A percentile compares a stretch with the other conserved stretches of the same genome.
Evolutionary conservation across 495 filamentous ascomycete species (phyloP).

Genomic region (Penicillium macrosclerotiorum): DNA sequence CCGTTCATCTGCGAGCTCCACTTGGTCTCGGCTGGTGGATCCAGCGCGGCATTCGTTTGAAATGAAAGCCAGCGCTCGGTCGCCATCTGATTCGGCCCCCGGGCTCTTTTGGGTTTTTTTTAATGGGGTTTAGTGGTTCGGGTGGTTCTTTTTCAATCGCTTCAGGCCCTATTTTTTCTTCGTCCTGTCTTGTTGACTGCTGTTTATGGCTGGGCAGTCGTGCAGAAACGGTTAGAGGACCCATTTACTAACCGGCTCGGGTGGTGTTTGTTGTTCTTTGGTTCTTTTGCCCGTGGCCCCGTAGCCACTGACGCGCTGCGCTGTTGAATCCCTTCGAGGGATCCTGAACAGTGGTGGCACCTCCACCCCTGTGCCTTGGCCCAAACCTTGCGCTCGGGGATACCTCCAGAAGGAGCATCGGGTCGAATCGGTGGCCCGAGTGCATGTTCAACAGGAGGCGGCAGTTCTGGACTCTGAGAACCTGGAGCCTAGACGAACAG

Average conservation of each 20-base stretch:
- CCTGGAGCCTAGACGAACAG: no score
- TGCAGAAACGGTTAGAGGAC: not conserved
- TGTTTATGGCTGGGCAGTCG: not conserved
- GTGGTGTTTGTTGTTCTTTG: no score
- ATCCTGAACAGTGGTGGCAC: no score
- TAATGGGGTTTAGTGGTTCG: not conserved
- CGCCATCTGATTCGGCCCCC: slow-evolving; percentile 10
- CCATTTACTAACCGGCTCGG: not conserved
- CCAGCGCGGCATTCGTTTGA: slow-evolving; percentile 17
- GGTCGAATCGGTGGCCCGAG: not conserved
- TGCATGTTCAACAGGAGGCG: no score
- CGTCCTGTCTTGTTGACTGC: no score
- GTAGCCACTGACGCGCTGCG: no score
- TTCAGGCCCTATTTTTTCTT: no score
- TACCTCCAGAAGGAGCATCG: slow-evolving; percentile 1
- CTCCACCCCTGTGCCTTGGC: not conserved
- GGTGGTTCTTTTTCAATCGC: not conserved
- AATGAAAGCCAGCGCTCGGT: slow-evolving; percentile 7
- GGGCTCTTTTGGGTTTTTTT: not conserved
- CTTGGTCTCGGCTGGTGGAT: slow-evolving; percentile 19
- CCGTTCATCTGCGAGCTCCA: slow-evolving; percentile 17
- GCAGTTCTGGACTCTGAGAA: no score
- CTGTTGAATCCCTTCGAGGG: no score
- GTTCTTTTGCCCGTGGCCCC: no score
- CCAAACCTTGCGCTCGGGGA: slow-evolving; percentile 6